Conservation (phyloP, 106 monocot species). For the Dioscorea dumetorum region DNA sequence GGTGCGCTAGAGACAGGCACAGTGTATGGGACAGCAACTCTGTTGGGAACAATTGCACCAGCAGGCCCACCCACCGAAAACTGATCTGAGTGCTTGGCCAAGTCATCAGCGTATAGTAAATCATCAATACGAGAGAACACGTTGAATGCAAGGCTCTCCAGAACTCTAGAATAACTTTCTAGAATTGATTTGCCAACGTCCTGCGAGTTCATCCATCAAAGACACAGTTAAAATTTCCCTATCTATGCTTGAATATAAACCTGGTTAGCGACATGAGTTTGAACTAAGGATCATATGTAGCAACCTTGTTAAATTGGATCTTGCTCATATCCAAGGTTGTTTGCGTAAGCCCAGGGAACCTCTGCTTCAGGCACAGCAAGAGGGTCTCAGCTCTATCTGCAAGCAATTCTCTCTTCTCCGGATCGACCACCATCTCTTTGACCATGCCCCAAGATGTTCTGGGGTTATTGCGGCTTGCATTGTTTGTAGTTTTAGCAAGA, state of each 20-base stretch:
- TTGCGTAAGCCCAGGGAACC: constrained; percentile 81
- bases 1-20: constrained; percentile 78
- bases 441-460: constrained; percentile 74
- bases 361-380: constrained; percentile 78
- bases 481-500: constrained; percentile 15
- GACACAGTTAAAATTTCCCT: neutral
- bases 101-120: constrained; percentile 65
- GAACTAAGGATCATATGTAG: neutral
- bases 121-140: constrained; percentile 83
- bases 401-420: constrained; percentile 63
- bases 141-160: constrained; percentile 91
- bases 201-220: constrained; percentile 19
- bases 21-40: constrained; percentile 23
- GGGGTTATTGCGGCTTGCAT: constrained; percentile 10
- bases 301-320: constrained; percentile 88
- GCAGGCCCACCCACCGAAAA: constrained; percentile 18
- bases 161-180: constrained; percentile 83
- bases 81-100: constrained; percentile 47
- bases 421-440: constrained; percentile 53
- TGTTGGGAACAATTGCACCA: constrained; percentile 24
- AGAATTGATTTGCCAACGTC: constrained; percentile 94
- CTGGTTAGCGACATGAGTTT: neutral
- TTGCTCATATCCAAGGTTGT: constrained; percentile 86
- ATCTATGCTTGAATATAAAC: neutral
- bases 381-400: constrained; percentile 77